Percentiles rank a stretch among this genome's conserved stretches.
phyloP scores from a whole-genome alignment of 2,329 filamentous ascomycete genomes.

The Hymenoscyphus albidus region DNA sequence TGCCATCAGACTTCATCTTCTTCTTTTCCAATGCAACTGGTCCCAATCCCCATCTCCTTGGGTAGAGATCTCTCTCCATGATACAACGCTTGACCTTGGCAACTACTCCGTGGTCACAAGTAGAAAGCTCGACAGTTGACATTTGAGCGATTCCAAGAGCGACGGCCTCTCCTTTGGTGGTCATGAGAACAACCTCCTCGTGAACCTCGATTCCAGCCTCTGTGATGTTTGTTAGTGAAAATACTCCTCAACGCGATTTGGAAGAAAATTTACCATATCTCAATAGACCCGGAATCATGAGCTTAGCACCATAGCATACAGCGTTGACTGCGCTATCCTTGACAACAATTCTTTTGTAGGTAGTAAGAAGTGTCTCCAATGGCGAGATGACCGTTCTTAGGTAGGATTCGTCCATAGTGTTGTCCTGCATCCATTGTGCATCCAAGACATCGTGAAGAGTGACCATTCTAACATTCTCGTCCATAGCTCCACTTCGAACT shows the following conservation, averaged over 20 bases:
- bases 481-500: constrained; percentile 92
- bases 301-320: constrained; percentile 96
- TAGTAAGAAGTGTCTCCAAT: constrained; percentile 84
- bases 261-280: constrained; percentile 66
- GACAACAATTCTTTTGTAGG: constrained; percentile 95
- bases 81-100: constrained; percentile 99
- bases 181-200: constrained; percentile 97
- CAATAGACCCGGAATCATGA: constrained; percentile 95
- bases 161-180: constrained; percentile 98
- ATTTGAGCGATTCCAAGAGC: constrained; percentile 95
- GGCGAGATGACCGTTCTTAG: constrained; percentile 88
- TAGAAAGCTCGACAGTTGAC: constrained; percentile 95
- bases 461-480: constrained; percentile 82
- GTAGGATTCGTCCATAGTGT: constrained; percentile 90
- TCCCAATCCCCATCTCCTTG: constrained; percentile 91
- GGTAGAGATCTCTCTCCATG: constrained; percentile 99
- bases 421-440: constrained; percentile 94
- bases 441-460: constrained; percentile 95
- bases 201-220: constrained; percentile 88
- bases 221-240: constrained; percentile 38
- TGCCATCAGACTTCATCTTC: constrained; percentile 97
- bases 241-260: constrained; percentile 4
- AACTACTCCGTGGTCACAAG: constrained; percentile 95
- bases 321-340: constrained; percentile 97
- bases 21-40: constrained; percentile 96